Evolutionary conservation across 2,329 filamentous ascomycete genomes (phyloP).

Genomic region (Calonectria henricotiae): DNA sequence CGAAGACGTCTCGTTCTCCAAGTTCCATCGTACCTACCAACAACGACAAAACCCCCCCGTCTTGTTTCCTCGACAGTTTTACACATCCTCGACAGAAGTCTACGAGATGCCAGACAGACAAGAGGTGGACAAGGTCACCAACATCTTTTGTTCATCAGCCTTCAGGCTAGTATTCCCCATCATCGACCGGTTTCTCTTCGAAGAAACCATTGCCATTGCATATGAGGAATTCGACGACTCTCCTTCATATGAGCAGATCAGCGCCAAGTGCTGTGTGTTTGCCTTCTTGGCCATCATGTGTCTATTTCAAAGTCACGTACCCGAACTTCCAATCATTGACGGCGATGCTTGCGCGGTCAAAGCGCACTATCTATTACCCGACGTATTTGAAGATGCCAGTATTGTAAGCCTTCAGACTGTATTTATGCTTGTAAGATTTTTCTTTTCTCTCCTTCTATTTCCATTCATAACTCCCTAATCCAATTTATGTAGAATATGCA

Average conservation of each 20-base stretch:
- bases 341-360: conserved; percentile 59
- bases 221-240: conserved; percentile 55
- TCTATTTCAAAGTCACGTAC: conserved; percentile 41
- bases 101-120: conserved; percentile 48
- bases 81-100: conserved; percentile 21
- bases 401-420: conserved; percentile 63
- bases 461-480: background rate
- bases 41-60: conserved; percentile 18
- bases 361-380: conserved; percentile 61
- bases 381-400: conserved; percentile 62
- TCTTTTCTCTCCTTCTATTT: background rate
- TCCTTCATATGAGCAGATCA: conserved; percentile 50
- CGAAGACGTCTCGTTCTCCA: conserved; percentile 34
- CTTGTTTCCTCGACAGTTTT: conserved; percentile 20
- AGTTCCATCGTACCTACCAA: conserved; percentile 22
- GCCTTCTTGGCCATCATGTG: conserved; percentile 62
- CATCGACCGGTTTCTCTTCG: conserved; percentile 64
- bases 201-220: conserved; percentile 61
- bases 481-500: conserved; percentile 59
- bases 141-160: conserved; percentile 52
- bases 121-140: conserved; percentile 50
- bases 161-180: conserved; percentile 65
- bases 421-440: conserved; percentile 62
- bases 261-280: conserved; percentile 65
- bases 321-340: conserved; percentile 53